Evolutionary conservation across 1,284 basidiomycete genomes (phyloP).

Genomic region (Microbotryomycetes sp.): DNA sequence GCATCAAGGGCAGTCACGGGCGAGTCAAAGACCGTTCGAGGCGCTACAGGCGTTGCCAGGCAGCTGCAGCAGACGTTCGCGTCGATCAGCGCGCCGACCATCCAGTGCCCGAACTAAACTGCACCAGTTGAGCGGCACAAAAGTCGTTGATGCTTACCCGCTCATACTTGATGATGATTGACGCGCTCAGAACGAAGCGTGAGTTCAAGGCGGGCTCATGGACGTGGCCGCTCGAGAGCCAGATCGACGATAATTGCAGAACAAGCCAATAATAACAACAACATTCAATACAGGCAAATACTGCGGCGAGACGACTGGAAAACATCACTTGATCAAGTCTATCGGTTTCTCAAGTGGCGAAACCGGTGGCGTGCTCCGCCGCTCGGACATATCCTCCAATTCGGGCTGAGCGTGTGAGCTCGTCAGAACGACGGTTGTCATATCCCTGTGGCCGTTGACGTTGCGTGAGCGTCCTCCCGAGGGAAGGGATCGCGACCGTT

Average conservation of each 20-base stretch:
- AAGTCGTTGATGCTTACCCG: not conserved
- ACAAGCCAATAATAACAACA: too few relatives aligned
- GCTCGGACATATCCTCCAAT: too few relatives aligned
- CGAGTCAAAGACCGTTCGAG: slow-evolving; percentile 6
- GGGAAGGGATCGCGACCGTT: not conserved
- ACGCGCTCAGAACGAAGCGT: not conserved
- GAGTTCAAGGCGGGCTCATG: not conserved
- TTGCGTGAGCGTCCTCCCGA: too few relatives aligned
- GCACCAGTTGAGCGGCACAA: not conserved
- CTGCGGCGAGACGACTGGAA: too few relatives aligned
- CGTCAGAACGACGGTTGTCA: too few relatives aligned
- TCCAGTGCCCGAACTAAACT: not conserved
- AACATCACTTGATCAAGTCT: too few relatives aligned
- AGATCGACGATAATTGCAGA: not conserved
- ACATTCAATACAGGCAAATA: too few relatives aligned
- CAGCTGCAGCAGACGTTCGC: not conserved
- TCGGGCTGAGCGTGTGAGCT: too few relatives aligned
- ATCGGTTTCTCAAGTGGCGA: too few relatives aligned
- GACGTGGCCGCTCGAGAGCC: not conserved
- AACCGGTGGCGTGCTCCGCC: too few relatives aligned
- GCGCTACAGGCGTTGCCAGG: slow-evolving; percentile 3
- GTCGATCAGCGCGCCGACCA: not conserved
- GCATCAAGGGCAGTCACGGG: slow-evolving; percentile 9
- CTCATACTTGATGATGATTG: not conserved
- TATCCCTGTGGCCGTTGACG: too few relatives aligned